These are phyloP conservation scores for Albophoma yamanashiensis DNA, from an alignment of 2,329 filamentous ascomycete species.

Conservation along the genomic window DNA sequence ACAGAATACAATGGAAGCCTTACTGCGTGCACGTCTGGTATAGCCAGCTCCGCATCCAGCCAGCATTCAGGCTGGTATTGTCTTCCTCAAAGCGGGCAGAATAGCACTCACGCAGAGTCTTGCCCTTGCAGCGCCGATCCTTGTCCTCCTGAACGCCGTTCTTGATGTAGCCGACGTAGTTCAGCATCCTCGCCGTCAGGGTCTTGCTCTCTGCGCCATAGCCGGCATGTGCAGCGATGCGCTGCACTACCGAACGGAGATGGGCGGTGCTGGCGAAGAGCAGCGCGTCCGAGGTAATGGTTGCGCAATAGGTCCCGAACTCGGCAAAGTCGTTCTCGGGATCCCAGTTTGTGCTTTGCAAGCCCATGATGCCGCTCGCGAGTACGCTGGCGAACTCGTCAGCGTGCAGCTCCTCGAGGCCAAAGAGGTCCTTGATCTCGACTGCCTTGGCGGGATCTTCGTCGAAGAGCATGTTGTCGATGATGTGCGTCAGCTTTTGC, in stretches of 20 bases:
- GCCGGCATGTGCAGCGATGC: constrained; percentile 30
- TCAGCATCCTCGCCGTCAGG: constrained; percentile 34
- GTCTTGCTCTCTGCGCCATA: constrained; percentile 24
- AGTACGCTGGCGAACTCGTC: constrained; percentile 38
- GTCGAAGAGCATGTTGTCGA: constrained; percentile 40
- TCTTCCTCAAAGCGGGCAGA: constrained; percentile 13
- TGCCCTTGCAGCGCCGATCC: constrained; percentile 10
- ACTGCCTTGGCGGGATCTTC: constrained; percentile 29
- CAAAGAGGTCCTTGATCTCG: constrained; percentile 36
- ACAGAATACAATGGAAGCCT: constrained; percentile 7
- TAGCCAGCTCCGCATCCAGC: constrained; percentile 29
- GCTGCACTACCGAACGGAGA: constrained; percentile 21
- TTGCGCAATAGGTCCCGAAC: constrained; percentile 38
- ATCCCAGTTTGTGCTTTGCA: constrained; percentile 45
- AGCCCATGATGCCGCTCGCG: constrained; percentile 25
- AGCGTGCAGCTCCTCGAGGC: constrained; percentile 30
- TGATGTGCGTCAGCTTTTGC: constrained; percentile 41
- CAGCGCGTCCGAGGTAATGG: constrained; percentile 27
- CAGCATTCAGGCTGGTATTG: constrained; percentile 10
- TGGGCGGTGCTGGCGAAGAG: constrained; percentile 30
- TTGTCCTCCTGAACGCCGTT: constrained; percentile 15
- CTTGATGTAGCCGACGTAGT: constrained; percentile 37
- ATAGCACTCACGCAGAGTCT: constrained; percentile 18
- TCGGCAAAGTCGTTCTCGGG: constrained; percentile 27
- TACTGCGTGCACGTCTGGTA: constrained; percentile 47